Conservation (phyloP, 257 asterid species). For the Parsonsia alboflavescens region DNA sequence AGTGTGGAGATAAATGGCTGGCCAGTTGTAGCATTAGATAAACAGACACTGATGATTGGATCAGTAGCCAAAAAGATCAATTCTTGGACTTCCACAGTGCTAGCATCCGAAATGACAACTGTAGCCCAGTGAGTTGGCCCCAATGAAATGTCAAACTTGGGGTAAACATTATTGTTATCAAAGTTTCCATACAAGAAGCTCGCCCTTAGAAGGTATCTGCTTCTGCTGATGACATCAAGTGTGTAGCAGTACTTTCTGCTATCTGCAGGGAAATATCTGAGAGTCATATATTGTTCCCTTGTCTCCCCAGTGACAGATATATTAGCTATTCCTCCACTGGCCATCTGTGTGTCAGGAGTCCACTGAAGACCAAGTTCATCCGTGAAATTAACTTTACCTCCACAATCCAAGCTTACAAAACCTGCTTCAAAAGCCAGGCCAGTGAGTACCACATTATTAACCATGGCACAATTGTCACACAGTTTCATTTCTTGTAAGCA, state of each 20-base stretch:
- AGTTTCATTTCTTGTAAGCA: neutral
- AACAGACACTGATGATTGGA: constrained; percentile 70
- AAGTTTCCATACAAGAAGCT: constrained; percentile 88
- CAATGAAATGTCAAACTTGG: constrained; percentile 83
- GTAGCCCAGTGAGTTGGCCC: constrained; percentile 97
- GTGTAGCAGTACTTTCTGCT: constrained; percentile 79
- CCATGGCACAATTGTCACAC: neutral
- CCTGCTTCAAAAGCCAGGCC: constrained; percentile 44
- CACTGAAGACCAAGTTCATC: constrained; percentile 75
- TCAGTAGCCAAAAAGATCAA: constrained; percentile 81
- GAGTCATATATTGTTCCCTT: constrained; percentile 57
- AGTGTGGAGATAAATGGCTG: constrained; percentile 93
- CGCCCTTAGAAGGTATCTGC: constrained; percentile 82
- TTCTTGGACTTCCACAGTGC: constrained; percentile 66
- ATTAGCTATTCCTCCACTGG: constrained; percentile 47
- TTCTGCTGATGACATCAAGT: constrained; percentile 62
- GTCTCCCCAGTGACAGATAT: constrained; percentile 61
- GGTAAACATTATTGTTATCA: constrained; percentile 68
- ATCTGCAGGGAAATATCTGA: constrained; percentile 88
- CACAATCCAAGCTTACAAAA: constrained; percentile 86
- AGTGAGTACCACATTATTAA: constrained; percentile 4
- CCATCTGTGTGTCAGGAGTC: constrained; percentile 60
- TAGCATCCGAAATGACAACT: constrained; percentile 80
- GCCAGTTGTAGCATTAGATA: constrained; percentile 98
- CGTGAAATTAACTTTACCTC: constrained; percentile 63